Percentiles rank a stretch among this genome's conserved stretches.
Evolutionary conservation across 2,329 filamentous ascomycete species (phyloP).

Genomic region (Nannizziopsis barbatae): DNA sequence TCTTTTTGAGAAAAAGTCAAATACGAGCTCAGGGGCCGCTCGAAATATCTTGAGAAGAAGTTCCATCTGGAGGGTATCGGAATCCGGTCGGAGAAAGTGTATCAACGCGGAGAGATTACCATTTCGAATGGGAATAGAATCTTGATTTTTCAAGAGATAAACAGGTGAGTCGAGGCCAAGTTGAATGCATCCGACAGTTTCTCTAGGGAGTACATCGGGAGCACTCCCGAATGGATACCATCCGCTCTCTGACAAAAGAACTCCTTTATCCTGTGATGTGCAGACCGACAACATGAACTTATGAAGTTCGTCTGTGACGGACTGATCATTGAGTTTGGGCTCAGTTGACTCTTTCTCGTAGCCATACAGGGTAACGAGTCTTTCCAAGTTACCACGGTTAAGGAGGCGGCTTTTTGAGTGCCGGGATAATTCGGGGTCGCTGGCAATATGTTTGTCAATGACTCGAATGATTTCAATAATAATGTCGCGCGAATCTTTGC

Average conservation of each 20-base stretch:
- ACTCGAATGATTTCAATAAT: conserved; percentile 63
- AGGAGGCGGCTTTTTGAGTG: conserved; percentile 65
- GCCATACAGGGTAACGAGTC: conserved; percentile 60
- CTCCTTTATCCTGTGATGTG: conserved; percentile 59
- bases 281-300: conserved; percentile 65
- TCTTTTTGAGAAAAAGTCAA: conserved; percentile 75
- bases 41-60: conserved; percentile 69
- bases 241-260: conserved; percentile 65
- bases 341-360: conserved; percentile 40
- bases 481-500: conserved; percentile 64
- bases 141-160: conserved; percentile 56
- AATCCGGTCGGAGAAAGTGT: conserved; percentile 69
- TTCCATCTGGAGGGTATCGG: conserved; percentile 67
- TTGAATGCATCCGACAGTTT: conserved; percentile 41
- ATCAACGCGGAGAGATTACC: conserved; percentile 66
- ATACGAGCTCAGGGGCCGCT: conserved; percentile 72
- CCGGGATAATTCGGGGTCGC: conserved; percentile 61
- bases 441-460: conserved; percentile 59
- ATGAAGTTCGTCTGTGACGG: conserved; percentile 59
- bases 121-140: conserved; percentile 65
- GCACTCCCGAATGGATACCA: conserved; percentile 67
- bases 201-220: conserved; percentile 43
- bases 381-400: conserved; percentile 60
- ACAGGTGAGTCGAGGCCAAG: conserved; percentile 58
- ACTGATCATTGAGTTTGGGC: conserved; percentile 26